These are phyloP conservation scores for Davidsoniella australis DNA, from an alignment of 2,329 filamentous ascomycete species.

Conservation along the genomic window DNA sequence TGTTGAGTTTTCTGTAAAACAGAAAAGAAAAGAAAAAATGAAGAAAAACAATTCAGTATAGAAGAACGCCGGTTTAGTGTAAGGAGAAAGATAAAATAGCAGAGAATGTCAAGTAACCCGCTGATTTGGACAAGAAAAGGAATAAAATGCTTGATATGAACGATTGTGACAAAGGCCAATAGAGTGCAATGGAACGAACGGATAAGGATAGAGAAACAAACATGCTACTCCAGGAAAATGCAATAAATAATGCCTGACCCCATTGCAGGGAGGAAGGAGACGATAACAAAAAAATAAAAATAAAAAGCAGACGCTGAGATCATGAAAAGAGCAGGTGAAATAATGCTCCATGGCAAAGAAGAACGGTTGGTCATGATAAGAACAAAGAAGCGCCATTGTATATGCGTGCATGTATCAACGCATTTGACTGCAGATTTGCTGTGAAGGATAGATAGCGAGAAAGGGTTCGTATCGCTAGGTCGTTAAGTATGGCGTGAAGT, in stretches of 20 bases:
- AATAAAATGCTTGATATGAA: background rate
- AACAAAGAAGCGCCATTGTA: background rate
- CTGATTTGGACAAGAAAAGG: no score
- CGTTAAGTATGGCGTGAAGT: background rate
- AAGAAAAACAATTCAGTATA: no score
- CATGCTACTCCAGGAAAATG: background rate
- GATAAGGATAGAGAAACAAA: background rate
- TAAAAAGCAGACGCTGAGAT: slow-evolving; percentile 1
- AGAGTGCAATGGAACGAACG: no score
- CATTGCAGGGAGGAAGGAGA: background rate
- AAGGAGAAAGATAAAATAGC: no score
- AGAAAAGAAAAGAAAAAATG: background rate
- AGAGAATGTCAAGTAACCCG: no score
- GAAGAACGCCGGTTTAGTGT: no score
- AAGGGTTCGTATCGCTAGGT: background rate
- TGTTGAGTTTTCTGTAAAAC: background rate
- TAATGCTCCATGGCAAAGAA: background rate
- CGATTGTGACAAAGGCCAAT: no score
- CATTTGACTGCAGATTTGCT: background rate
- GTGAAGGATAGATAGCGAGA: no score
- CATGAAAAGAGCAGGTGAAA: background rate
- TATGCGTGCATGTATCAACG: background rate
- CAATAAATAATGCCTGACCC: slow-evolving; percentile 3
- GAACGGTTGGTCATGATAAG: background rate
- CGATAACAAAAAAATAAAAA: background rate